Base-by-base conservation (phyloP, 2,329 filamentous ascomycete genomes). In the Alternaria viburni region DNA sequence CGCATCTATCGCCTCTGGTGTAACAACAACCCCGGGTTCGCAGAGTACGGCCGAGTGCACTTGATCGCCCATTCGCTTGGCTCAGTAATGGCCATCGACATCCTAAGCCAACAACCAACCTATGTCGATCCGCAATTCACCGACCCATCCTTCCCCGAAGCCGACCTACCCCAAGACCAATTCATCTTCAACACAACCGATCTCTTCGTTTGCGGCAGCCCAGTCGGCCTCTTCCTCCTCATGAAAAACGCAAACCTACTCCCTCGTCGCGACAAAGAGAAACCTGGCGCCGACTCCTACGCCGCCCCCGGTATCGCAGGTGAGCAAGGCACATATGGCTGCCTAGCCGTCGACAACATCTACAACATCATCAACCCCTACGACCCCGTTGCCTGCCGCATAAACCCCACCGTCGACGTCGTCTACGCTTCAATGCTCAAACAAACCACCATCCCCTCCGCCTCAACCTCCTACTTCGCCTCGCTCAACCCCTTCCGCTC, bases 1-100 rank as follows among this genome's bases (percentile, higher is more conserved):
- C 88, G 95, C 6, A 92, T 99, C n/a, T 98, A 97, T 77, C 88
- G 92, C 17, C 86, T 98, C 1, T 99, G 96, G 96, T 97, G 94
- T 75, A 86, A 87, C 50, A 97, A 98, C 76, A 98, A 99, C 67
- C 91, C 93, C 0, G 92, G 90, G 0, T 99, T 99, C 74, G 84
- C 90, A 10, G 85, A 92, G 19, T 85, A 88, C 63, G 96, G 96
- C 7, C 90, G 93, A 9, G 93, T 98, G 1, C 96, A 99, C 80
- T 83, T 99, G 6, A 91, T 99, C 64, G 96, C 92, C 0, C 96
- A 99, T 78, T 97, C 94, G 0, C 86, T 99, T 1, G 96, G 96
- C 11, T 97, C 93, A 70, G 93, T 93, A 43, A 98, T 99, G 93
- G 91, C 94, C 3, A 83, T 97, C 41, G 96, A 99, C 69, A 90